phyloP scores from a whole-genome alignment of 2,329 filamentous ascomycete species.

The Neofusicoccum sp. region DNA sequence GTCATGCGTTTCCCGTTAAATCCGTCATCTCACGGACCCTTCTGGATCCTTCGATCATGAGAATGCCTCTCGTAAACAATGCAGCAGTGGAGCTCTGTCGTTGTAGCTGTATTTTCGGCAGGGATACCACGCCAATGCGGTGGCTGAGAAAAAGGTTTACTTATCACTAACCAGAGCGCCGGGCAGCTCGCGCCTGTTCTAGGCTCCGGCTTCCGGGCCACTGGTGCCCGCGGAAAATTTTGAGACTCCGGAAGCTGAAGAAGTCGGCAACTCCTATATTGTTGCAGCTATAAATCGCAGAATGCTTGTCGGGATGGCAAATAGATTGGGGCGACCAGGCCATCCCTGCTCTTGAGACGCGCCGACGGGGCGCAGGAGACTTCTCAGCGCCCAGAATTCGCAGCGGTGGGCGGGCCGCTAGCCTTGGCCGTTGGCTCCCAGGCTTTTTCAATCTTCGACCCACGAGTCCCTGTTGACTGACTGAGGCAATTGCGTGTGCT shows the following conservation, averaged over 20 bases:
- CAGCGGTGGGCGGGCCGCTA: background rate
- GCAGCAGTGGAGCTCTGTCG: background rate
- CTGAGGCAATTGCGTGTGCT: background rate
- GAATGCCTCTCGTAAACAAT: background rate
- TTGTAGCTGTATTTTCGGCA: background rate
- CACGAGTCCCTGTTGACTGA: background rate
- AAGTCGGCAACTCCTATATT: background rate
- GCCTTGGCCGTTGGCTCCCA: background rate
- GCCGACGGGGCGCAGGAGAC: background rate
- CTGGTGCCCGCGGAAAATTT: conserved; percentile 1
- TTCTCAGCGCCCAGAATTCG: background rate
- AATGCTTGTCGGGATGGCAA: conserved; percentile 4
- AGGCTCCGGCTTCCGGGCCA: background rate
- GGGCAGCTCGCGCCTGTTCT: background rate
- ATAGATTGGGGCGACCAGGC: conserved; percentile 2
- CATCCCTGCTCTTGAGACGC: background rate
- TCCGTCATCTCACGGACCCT: conserved; percentile 2
- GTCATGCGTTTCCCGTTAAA: conserved; percentile 1
- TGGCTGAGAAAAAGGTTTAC: background rate
- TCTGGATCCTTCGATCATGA: conserved; percentile 3
- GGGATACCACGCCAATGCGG: background rate
- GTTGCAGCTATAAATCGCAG: conserved; percentile 5
- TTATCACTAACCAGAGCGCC: background rate
- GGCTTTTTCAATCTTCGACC: background rate
- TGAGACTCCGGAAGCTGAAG: background rate